Evolutionary conservation across 345 rosid species (phyloP).

Genomic region (Orychophragmus violaceus): DNA sequence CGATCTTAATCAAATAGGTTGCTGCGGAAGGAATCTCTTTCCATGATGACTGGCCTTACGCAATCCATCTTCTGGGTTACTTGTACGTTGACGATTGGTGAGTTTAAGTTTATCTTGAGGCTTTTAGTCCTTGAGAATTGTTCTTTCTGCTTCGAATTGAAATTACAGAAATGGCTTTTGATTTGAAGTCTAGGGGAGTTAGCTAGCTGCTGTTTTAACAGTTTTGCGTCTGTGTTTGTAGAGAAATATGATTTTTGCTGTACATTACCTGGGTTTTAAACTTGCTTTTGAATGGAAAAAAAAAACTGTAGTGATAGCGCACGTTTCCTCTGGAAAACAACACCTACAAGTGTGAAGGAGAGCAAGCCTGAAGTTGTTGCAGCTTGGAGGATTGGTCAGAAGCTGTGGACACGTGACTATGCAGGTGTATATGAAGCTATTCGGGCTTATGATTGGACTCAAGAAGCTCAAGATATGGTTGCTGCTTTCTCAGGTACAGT

Average conservation of each 20-base stretch:
- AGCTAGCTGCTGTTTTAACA: background rate
- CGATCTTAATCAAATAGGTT: conserved; percentile 33
- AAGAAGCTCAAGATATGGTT: conserved; percentile 49
- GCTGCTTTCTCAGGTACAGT: conserved; percentile 59
- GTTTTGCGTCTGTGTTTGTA: background rate
- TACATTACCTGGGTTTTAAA: background rate
- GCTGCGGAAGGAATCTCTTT: conserved; percentile 61
- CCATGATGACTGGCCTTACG: conserved; percentile 86
- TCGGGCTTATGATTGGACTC: too few species aligned
- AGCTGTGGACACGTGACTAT: too few species aligned
- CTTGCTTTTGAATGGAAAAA: background rate
- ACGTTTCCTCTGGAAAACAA: too few species aligned
- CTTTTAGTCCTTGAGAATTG: background rate
- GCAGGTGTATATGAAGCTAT: too few species aligned
- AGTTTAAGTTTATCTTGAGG: background rate
- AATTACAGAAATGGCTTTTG: background rate
- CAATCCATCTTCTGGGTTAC: conserved; percentile 67
- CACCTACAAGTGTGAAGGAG: too few species aligned
- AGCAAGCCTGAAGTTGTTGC: too few species aligned
- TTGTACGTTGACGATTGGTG: conserved; percentile 61
- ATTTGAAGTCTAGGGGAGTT: background rate
- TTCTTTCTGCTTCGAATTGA: background rate
- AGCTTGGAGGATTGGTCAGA: too few species aligned
- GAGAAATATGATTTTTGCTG: background rate
- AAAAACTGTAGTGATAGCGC: too few species aligned